Evolutionary conservation across 129 eudicot genomes (phyloP), one percentile per base, ranked within the genome.

Genomic region (Glebionis coronaria): DNA sequence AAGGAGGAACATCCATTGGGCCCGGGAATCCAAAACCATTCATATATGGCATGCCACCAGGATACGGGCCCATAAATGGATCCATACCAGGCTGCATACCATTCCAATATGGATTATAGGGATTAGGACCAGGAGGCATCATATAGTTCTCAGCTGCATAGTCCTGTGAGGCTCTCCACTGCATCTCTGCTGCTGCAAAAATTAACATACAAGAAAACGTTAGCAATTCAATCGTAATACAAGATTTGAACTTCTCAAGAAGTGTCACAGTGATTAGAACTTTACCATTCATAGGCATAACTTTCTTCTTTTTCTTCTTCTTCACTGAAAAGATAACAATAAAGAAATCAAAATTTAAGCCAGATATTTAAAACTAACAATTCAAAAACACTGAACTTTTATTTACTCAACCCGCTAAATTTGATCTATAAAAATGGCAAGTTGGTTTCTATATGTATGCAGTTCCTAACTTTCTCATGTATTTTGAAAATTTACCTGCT

Each of bases 291-390:
- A 74, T 65, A 65, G 91, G 87, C 78, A 79, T 8, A 47, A 75
- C 69, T 78, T 81, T 88, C 86, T 89, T 93, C 93, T 90, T 94
- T 73, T 89, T 93, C 88, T 88, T 92, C 82, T 86, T 91, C 82
- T 85, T 88, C n/a, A 72, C 98, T 92, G 96, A 65, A 72, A 76
- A 67, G 19, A 67, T 63, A 27, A 21, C 23, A 23, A 16, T 50
- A 25, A 69, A 27, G 8, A 35, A 7, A 35, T 6, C 42, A 35
- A 28, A 49, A 31, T 50, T 69, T 63, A n/a, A 68, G 40, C 18
- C 18, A 6, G 42, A 40, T 15, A 56, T 25, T 56, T 56, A n/a
- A 56, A 9, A 56, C 18, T 12, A 56, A 23, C 9, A 10, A 56
- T 9, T 1, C 12, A 21, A 16, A 15, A 53, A 53, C n/a, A n/a